Base-by-base conservation (phyloP, 768 basidiomycete species). In the Coprinopsis sp. region DNA sequence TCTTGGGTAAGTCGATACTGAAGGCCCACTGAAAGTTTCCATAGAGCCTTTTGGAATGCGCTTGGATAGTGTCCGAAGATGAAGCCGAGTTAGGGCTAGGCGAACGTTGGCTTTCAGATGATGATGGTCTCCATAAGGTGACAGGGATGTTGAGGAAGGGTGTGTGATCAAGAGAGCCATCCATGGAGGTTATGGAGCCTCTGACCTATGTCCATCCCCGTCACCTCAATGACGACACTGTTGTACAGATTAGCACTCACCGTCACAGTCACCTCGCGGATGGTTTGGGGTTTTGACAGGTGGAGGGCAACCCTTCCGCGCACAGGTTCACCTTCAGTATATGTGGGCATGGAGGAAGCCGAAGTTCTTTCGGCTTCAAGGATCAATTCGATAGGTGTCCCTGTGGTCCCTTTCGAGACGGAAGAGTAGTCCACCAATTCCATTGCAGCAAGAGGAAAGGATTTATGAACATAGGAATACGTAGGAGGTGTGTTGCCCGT, bases 241-340 rank as follows among this genome's bases (percentile, higher is more conserved):
- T 29, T 22, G 25, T 48, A 37, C 40, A 38, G 25, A 40, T 14
- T 54, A n/a, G n/a, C n/a, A n/a, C 68, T 55, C 55, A 81, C 82
- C 47, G 70, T 67, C 40, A 84, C 51, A 11, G 64, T 60, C 11
- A 84, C 70, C 10, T 67, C 66, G 49, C 74, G 71, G 37, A 81
- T 70, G 18, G 64, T 63, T 33, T 78, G 74, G 5, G 70, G 63
- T 29, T 64, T 65, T 4, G 62, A 63, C 14, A 69, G 49, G 38
- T 57, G 55, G 21, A 76, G 54, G 6, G 55, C 56, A 11, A 74
- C 64, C 30, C 59, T 58, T 8, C 74, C 73, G 30, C 55, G 55
- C 4, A 72, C 54, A 2, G 52, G 51, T 8, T 58, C 54, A 30
- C 67, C 66, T 54, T 75, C 65, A 13, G 66, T 33, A 51, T 67